Conservation (phyloP, 2,329 filamentous ascomycete genomes). For the Xylogone sp. region DNA sequence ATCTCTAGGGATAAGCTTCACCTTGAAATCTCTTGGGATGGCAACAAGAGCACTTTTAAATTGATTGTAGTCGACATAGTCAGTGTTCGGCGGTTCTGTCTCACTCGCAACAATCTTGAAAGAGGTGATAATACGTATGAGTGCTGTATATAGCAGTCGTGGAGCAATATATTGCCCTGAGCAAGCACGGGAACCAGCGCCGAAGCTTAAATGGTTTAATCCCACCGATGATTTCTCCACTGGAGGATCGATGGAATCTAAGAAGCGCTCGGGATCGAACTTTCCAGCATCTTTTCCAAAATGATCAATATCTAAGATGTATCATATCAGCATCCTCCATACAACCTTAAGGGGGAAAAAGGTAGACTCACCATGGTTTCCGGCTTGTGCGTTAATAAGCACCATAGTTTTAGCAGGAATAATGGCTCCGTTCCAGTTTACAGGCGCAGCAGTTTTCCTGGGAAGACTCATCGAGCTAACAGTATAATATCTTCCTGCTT, state of each 20-base stretch:
- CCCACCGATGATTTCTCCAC: slow-evolving; percentile 24
- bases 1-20: slow-evolving; percentile 43
- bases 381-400: slow-evolving; percentile 48
- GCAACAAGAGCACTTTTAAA: slow-evolving; percentile 55
- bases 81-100: slow-evolving; percentile 49
- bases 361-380: slow-evolving; percentile 38
- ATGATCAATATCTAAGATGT: slow-evolving; percentile 37
- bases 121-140: slow-evolving; percentile 40
- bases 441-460: slow-evolving; percentile 42
- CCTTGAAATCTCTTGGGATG: slow-evolving; percentile 53
- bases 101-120: slow-evolving; percentile 45
- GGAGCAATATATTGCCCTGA: slow-evolving; percentile 45
- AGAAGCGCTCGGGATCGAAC: slow-evolving; percentile 46
- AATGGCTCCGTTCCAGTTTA: slow-evolving; percentile 44
- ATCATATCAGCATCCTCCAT: not conserved
- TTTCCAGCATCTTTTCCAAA: slow-evolving; percentile 38
- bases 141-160: slow-evolving; percentile 41
- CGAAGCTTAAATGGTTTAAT: slow-evolving; percentile 41
- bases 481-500: slow-evolving; percentile 47
- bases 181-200: slow-evolving; percentile 44
- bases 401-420: slow-evolving; percentile 49
- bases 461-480: slow-evolving; percentile 48
- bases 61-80: slow-evolving; percentile 57
- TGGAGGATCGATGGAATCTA: slow-evolving; percentile 31
- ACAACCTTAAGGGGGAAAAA: not conserved